Evolutionary conservation across 345 rosid species (phyloP).

Genomic region (Gossypium anomalum): DNA sequence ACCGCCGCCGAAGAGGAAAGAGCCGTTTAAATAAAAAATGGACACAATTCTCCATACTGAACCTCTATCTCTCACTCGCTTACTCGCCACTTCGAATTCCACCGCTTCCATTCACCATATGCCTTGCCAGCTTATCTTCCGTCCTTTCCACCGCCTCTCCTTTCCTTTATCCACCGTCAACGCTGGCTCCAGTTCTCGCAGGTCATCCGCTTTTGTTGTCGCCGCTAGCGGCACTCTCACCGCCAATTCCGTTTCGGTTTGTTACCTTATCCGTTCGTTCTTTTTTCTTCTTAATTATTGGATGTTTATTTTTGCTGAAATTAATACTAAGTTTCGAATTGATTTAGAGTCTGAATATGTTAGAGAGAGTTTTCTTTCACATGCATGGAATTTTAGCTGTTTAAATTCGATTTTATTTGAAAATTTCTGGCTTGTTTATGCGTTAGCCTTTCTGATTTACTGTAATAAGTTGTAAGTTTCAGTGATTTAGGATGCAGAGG

Average conservation of each 20-base stretch:
- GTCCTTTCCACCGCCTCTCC: slow-evolving; percentile 17
- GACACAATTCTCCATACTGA: slow-evolving; percentile 33
- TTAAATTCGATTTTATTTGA: background rate
- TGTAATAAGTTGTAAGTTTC: background rate
- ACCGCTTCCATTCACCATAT: slow-evolving; percentile 18
- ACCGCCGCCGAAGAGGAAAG: background rate
- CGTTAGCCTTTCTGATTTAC: background rate
- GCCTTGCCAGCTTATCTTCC: slow-evolving; percentile 31
- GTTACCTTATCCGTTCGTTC: slow-evolving; percentile 23
- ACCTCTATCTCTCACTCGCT: slow-evolving; percentile 28
- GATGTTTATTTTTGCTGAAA: background rate
- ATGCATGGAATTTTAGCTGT: slow-evolving; percentile 8
- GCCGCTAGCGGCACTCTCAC: slow-evolving; percentile 43
- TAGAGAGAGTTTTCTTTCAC: background rate
- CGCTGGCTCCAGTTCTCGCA: slow-evolving; percentile 17
- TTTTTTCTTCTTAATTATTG: background rate
- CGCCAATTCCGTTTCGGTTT: slow-evolving; percentile 51
- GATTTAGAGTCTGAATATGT: background rate
- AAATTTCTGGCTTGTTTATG: background rate
- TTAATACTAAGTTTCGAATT: background rate
- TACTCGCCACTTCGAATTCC: slow-evolving; percentile 28
- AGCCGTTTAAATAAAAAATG: slow-evolving; percentile 22
- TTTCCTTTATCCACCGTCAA: slow-evolving; percentile 19
- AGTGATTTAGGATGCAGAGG: background rate
- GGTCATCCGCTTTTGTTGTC: slow-evolving; percentile 29